Evolutionary conservation across 2,329 filamentous ascomycete species (phyloP).

Genomic region (Fusarium subtropicale): DNA sequence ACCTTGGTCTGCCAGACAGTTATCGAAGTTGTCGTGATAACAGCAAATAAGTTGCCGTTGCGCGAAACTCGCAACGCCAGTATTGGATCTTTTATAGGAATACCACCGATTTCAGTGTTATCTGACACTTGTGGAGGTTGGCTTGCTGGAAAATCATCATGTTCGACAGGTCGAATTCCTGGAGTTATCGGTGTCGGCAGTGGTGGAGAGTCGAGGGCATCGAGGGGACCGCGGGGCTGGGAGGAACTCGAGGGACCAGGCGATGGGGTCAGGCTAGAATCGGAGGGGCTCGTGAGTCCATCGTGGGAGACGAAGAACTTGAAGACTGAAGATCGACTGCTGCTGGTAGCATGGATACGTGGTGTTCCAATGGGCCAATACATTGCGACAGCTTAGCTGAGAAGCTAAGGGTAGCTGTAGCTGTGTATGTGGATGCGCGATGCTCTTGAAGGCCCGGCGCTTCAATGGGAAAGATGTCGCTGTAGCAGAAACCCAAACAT

Average conservation of each 20-base stretch:
- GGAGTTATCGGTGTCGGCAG: conserved; percentile 66
- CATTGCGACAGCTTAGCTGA: conserved; percentile 66
- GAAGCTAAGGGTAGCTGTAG: conserved; percentile 39
- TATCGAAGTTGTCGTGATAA: conserved; percentile 85
- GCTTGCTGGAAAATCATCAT: conserved; percentile 56
- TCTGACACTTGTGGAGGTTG: conserved; percentile 42
- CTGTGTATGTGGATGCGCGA: conserved; percentile 31
- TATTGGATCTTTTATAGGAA: conserved; percentile 71
- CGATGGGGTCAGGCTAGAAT: conserved; percentile 42
- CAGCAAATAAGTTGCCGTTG: conserved; percentile 84
- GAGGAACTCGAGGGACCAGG: conserved; percentile 32
- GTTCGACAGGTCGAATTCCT: conserved; percentile 69
- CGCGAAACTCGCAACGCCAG: conserved; percentile 81
- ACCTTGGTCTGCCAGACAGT: conserved; percentile 98
- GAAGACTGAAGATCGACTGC: conserved; percentile 65
- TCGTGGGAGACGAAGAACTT: conserved; percentile 69
- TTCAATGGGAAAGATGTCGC: conserved; percentile 25
- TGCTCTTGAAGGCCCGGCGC: conserved; percentile 32
- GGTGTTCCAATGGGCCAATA: conserved; percentile 92
- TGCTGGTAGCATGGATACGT: conserved; percentile 83
- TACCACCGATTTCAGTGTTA: conserved; percentile 47
- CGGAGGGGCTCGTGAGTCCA: conserved; percentile 61
- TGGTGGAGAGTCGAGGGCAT: conserved; percentile 52
- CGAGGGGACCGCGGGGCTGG: conserved; percentile 46
- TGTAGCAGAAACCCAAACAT: conserved; percentile 45